Conservation (phyloP, 345 rosid genomes). For the Dimocarpus longan region DNA sequence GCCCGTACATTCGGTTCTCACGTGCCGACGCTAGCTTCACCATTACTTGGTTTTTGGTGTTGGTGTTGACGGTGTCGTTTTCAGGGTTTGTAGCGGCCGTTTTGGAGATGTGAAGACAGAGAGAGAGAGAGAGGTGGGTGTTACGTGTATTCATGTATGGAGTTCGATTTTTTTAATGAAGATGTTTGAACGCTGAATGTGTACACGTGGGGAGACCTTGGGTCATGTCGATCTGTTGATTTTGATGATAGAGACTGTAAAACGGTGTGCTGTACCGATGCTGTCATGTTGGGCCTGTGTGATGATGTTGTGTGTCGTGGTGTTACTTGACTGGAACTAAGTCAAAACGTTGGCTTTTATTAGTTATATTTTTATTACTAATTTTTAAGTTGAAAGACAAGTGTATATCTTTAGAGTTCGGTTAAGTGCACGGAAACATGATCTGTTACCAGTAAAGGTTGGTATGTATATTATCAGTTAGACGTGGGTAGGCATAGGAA, state of each 20-base stretch:
- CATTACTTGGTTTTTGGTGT: constrained; percentile 31
- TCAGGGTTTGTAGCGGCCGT: background rate
- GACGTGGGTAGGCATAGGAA: too few relatives aligned
- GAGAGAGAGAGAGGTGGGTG: constrained; percentile 1
- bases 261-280: background rate
- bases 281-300: too few relatives aligned
- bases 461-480: too few relatives aligned
- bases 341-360: too few relatives aligned
- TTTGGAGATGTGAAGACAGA: background rate
- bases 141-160: constrained; percentile 61
- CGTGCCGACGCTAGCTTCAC: constrained; percentile 89
- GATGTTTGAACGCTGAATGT: background rate
- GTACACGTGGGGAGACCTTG: background rate
- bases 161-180: constrained; percentile 1
- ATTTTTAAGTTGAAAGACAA: too few relatives aligned
- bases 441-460: too few relatives aligned
- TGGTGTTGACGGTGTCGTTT: too few relatives aligned
- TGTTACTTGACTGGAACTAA: too few relatives aligned
- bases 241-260: background rate
- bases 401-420: too few relatives aligned
- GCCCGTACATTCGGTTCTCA: constrained; percentile 73
- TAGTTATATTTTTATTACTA: too few relatives aligned
- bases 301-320: too few relatives aligned
- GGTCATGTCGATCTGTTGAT: background rate
- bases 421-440: too few relatives aligned